Base-by-base conservation (phyloP, 768 basidiomycete genomes). In the Rhodosporidiobolus odoratus region DNA sequence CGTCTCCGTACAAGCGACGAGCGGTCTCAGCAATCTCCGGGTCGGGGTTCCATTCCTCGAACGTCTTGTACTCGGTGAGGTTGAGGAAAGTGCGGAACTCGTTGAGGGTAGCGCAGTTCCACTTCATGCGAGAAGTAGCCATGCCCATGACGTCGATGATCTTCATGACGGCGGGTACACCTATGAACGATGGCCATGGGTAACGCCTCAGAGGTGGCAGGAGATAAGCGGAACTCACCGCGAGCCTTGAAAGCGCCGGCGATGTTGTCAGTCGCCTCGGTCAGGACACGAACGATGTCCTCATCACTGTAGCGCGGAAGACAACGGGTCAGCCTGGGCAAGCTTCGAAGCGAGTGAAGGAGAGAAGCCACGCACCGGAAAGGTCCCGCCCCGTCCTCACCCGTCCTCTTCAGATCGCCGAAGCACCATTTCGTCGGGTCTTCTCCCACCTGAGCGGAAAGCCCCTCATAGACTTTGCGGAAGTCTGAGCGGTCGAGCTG, bases 1-100 rank as follows among this genome's bases (percentile, higher is more conserved):
- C 87, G 73, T 89, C 83, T 52, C 82, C 83, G 77, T 92, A 92
- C 19, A 92, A 82, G 13, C 83, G 80, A 58, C 84, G 82, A 0
- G 91, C 91, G 2, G 58, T 32, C 62, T 53, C 54, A 6, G 67
- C 66, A 37, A 75, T 69, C 58, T 57, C 58, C 25, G 62, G 62
- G 63, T 81, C 72, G 0, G 78, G 65, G 69, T 82, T 82, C 82
- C 82, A 82, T 35, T 82, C 80, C 10, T 10, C 21, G 62, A 64
- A 64, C 16, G 27, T 8, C 40, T 25, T 68, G 71, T 38, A 64
- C 48, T 43, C 23, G 30, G 27, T 43, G 41, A 50, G 43, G 54
- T 56, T 37, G 38, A 62, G n/a, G 5, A 25, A 52, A 37, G 23
- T 17, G 37, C 34, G 27, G 62, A 57, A 35, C 13, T 70, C 69